These are phyloP conservation scores for Tulasnella sp. DNA, from an alignment of 768 basidiomycete species.

Conservation along the genomic window DNA sequence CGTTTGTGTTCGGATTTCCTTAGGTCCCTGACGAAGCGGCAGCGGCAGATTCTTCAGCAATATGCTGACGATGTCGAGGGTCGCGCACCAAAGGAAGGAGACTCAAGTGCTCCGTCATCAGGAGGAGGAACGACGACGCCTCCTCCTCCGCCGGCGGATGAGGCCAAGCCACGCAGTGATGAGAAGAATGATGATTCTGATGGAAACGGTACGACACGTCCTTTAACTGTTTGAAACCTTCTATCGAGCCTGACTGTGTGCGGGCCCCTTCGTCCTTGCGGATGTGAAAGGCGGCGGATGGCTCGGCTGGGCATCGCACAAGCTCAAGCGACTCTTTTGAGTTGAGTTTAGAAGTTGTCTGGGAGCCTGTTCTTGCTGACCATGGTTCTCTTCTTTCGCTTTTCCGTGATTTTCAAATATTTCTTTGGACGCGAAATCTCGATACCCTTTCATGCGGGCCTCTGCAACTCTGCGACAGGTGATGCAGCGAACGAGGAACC, in stretches of 20 bases:
- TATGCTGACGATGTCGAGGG: slow-evolving; percentile 96
- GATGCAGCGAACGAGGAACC: slow-evolving; percentile 27
- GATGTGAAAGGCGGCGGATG: slow-evolving; percentile 26
- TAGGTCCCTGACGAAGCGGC: slow-evolving; percentile 80
- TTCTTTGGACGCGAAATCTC: slow-evolving; percentile 7
- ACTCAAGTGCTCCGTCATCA: slow-evolving; percentile 37
- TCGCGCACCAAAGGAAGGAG: slow-evolving; percentile 14
- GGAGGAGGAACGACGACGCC: slow-evolving; percentile 29
- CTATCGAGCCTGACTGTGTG: slow-evolving; percentile 25
- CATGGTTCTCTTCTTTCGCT: neutral
- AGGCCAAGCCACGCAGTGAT: neutral
- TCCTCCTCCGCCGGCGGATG: slow-evolving; percentile 22
- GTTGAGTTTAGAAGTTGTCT: slow-evolving; percentile 15
- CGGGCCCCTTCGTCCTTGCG: slow-evolving; percentile 15
- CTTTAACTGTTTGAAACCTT: slow-evolving; percentile 10
- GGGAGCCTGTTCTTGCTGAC: neutral
- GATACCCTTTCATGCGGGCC: slow-evolving; percentile 9
- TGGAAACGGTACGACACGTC: slow-evolving; percentile 8
- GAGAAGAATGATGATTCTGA: neutral
- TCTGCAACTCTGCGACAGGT: slow-evolving; percentile 16
- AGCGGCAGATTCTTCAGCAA: slow-evolving; percentile 83
- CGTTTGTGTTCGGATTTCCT: slow-evolving; percentile 32
- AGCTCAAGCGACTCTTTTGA: slow-evolving; percentile 31
- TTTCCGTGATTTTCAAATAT: too few relatives aligned
- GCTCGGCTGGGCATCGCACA: slow-evolving; percentile 27